Conservation (phyloP, 2,329 filamentous ascomycete genomes). For the Curvularia verruculosa region DNA sequence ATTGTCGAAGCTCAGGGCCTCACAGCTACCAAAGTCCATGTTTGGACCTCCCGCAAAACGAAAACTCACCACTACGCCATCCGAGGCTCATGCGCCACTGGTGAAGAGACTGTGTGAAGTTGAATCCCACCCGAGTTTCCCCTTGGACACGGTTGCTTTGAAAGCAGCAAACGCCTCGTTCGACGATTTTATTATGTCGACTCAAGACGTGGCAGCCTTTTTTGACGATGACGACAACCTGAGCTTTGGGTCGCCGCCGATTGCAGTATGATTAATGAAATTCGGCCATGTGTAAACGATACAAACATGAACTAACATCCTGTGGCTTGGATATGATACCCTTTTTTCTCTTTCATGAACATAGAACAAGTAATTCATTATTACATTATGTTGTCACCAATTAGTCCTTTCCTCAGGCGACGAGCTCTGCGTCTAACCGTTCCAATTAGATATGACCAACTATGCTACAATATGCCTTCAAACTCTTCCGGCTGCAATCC, state of each 20-base stretch:
- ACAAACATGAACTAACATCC: neutral
- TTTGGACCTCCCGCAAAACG: neutral
- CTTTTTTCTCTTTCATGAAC: neutral
- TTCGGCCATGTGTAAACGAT: neutral
- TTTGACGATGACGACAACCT: slow-evolving; percentile 35
- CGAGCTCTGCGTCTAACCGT: neutral
- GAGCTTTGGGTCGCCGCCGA: slow-evolving; percentile 30
- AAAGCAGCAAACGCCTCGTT: slow-evolving; percentile 1
- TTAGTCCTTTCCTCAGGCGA: neutral
- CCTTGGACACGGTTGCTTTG: neutral
- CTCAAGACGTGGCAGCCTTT: slow-evolving; percentile 35
- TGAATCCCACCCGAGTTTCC: neutral
- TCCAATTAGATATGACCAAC: neutral
- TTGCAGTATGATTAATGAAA: slow-evolving; percentile 19
- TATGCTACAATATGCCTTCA: slow-evolving; percentile 32
- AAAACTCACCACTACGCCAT: neutral
- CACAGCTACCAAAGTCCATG: slow-evolving; percentile 10
- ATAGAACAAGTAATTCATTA: neutral
- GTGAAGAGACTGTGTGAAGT: slow-evolving; percentile 1
- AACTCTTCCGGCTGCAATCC: slow-evolving; percentile 40
- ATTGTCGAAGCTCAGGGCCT: slow-evolving; percentile 11
- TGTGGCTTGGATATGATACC: slow-evolving; percentile 8
- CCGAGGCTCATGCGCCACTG: neutral
- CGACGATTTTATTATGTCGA: slow-evolving; percentile 33
- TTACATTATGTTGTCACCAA: neutral